Percentiles rank a stretch among this genome's conserved stretches.
Conservation (phyloP, 441 rosid species). For the Omphalea diandra region DNA sequence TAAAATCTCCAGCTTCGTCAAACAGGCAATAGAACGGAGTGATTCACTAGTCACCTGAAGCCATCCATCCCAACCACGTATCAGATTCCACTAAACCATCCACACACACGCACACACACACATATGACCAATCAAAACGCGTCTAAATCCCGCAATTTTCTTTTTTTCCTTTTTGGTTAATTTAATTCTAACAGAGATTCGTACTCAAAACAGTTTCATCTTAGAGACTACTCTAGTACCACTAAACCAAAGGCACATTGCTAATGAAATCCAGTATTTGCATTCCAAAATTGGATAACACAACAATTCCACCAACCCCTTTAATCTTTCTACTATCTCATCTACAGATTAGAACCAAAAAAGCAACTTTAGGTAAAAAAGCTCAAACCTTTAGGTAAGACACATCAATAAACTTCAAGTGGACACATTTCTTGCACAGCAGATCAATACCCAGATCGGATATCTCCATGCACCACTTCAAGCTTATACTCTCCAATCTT, state of each 20-base stretch:
- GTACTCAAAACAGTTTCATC: too few species aligned
- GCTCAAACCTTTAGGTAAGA: conserved; percentile 79
- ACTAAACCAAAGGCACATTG: too few species aligned
- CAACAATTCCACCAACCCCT: too few species aligned
- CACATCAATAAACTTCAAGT: conserved; percentile 62
- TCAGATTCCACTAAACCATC: conserved; percentile 12
- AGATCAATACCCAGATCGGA: conserved; percentile 79
- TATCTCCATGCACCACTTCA: conserved; percentile 96
- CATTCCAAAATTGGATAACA: too few species aligned
- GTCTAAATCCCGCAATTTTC: conserved; percentile 1
- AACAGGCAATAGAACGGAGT: conserved; percentile 54
- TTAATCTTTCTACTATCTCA: background rate
- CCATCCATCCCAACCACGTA: conserved; percentile 26
- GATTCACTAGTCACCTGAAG: conserved; percentile 75
- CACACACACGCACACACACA: conserved; percentile 9
- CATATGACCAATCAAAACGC: background rate
- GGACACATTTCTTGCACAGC: conserved; percentile 67
- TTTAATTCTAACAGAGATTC: too few species aligned
- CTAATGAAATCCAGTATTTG: too few species aligned
- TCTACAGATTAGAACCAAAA: background rate
- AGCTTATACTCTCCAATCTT: conserved; percentile 61
- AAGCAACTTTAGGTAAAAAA: background rate
- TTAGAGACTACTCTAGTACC: too few species aligned
- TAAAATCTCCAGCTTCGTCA: conserved; percentile 63
- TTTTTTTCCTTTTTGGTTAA: background rate